Percentiles rank a stretch among this genome's conserved stretches.
Conservation (phyloP, 1,284 basidiomycete species). For the Caloboletus inedulis region DNA sequence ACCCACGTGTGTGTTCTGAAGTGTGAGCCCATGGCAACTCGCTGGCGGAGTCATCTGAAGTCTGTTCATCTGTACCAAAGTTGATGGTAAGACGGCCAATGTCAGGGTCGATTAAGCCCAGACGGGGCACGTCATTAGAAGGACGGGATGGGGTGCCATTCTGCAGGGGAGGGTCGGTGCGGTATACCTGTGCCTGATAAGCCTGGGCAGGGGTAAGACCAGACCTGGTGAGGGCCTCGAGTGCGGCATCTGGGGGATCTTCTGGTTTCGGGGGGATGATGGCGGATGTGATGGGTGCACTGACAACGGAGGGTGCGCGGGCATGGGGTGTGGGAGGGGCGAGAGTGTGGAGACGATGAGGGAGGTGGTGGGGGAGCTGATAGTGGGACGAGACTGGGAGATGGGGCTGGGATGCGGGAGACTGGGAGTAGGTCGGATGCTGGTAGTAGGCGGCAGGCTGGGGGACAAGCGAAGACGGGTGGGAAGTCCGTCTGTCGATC, state of each 20-base stretch:
- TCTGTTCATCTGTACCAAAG: conserved; percentile 43
- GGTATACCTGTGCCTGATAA: conserved; percentile 72
- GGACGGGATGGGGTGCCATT: conserved; percentile 28
- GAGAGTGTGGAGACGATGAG: conserved; percentile 34
- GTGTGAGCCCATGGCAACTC: conserved; percentile 60
- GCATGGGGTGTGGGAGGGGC: conserved; percentile 40
- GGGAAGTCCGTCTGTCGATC: conserved; percentile 33
- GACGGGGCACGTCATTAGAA: conserved; percentile 32
- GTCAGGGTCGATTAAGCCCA: conserved; percentile 53
- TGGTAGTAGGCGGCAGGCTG: conserved; percentile 32
- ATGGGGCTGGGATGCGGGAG: conserved; percentile 27
- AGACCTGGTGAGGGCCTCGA: conserved; percentile 46
- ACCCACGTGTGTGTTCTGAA: conserved; percentile 38
- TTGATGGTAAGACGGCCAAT: conserved; percentile 55
- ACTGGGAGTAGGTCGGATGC: conserved; percentile 31
- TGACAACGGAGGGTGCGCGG: conserved; percentile 53
- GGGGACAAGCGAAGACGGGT: conserved; percentile 28
- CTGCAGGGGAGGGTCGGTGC: conserved; percentile 38
- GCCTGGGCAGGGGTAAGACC: conserved; percentile 74
- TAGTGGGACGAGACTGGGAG: conserved; percentile 19
- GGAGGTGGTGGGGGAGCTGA: conserved; percentile 26
- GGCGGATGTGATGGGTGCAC: conserved; percentile 41
- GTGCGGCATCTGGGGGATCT: conserved; percentile 51
- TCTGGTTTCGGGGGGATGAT: conserved; percentile 49
- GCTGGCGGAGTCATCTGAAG: conserved; percentile 45